Evolutionary conservation across 805 yeast species (phyloP), one percentile per base, ranked within the genome.

Genomic region (Cyberlindnera suaveolens): DNA sequence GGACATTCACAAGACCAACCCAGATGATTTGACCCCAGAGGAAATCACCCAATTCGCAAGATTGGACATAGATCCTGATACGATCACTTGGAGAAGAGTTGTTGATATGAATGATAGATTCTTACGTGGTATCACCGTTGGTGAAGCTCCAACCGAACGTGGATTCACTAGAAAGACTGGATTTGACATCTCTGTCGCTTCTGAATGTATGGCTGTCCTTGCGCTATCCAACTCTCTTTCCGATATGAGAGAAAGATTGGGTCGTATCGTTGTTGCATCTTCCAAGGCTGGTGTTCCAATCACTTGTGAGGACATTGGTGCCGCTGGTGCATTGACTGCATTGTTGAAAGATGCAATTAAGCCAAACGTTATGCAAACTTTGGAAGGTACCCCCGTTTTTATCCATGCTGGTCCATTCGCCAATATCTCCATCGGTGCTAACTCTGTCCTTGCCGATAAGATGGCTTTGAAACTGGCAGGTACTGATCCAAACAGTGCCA

Each of bases 381-480:
- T 91, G 48, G 97, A 91, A 68, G 98, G 98, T 47, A 90, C 97
- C 7, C 98, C 98, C 6, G 98, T 91, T 20, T 80, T 91, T 59
- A 96, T 91, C 16, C 98, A 91, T 62, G 97, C 97, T 34, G 98
- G 98, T 50, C 98, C 98, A 26, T 91, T 91, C 64, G 98, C 98
- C 52, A 91, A 91, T 68, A 91, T 91, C 52, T 86, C 96, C 30
- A 91, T 91, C 62, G 99, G 99, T 56, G 96, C 97, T 13, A 85
- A 91, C 31, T 90, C 97, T 11, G 90, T 91, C 15, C 70, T 91
- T 44, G 97, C 98, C 44, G 99, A 91, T 64, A 81, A 81, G 63
- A 78, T 91, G 66, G 99, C 96, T 5, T 74, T 91, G 61, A 89
- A 91, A 68, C 77, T 91, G 54, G 89, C 95, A 15, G 93, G 93